Percentiles rank a stretch among this genome's conserved stretches.
These are phyloP conservation scores for Diversispora eburnea DNA, from an alignment of 192 early-diverging fungal species.

Conservation along the genomic window DNA sequence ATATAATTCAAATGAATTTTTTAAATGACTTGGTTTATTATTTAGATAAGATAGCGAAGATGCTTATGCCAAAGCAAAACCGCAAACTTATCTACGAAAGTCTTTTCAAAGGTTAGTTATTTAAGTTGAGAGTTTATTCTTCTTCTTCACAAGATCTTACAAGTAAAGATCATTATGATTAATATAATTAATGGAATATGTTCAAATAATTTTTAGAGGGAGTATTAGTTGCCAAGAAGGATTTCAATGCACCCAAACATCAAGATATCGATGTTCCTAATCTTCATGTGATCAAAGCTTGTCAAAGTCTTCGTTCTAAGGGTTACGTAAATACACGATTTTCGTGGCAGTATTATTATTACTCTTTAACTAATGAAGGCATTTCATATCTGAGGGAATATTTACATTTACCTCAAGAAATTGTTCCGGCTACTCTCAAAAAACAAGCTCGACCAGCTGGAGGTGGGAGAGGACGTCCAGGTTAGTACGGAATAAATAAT, in stretches of 20 bases:
- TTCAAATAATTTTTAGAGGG: constrained; percentile 61
- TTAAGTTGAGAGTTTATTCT: constrained; percentile 27
- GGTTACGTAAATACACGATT: constrained; percentile 94
- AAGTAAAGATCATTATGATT: background rate
- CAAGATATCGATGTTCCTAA: constrained; percentile 95
- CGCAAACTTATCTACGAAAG: constrained; percentile 94
- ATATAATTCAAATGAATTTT: too few relatives aligned
- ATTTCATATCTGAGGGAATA: constrained; percentile 96
- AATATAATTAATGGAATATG: background rate
- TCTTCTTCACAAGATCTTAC: constrained; percentile 44
- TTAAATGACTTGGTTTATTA: background rate
- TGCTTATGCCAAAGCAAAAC: constrained; percentile 98
- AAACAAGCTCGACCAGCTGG: constrained; percentile 79
- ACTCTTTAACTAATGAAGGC: constrained; percentile 96
- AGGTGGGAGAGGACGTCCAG: constrained; percentile 68
- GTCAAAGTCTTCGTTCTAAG: constrained; percentile 92
- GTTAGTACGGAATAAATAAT: constrained; percentile 40
- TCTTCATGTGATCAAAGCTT: constrained; percentile 98
- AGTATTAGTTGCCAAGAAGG: constrained; percentile 98
- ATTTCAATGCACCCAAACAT: constrained; percentile 96
- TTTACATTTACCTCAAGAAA: constrained; percentile 96
- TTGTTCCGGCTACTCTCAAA: constrained; percentile 96
- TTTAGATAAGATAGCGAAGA: constrained; percentile 37
- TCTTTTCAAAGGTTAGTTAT: constrained; percentile 69
- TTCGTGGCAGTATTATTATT: constrained; percentile 99